Base-by-base conservation (phyloP, 164 flowering plant species). In the Cinnamomum chago region DNA sequence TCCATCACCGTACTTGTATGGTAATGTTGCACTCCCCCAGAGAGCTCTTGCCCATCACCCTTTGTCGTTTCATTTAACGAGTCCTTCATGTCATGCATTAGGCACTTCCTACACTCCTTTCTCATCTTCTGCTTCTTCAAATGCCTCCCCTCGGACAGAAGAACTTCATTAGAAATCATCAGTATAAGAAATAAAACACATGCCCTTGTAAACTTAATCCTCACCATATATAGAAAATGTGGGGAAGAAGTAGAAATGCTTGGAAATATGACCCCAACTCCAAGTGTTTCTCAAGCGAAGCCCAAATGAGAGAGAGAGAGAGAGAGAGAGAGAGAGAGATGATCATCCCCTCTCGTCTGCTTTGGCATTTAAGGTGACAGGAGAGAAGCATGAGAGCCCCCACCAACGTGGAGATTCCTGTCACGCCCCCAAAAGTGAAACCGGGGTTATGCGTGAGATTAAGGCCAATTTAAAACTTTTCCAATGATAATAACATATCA, bases 351-450 rank as follows among this genome's bases (percentile, higher is more conserved):
- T 66, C 68, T 30, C 35, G 27, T 13, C 33, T 30, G 0, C 68
- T 28, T 66, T 0, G 58, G 68, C 17, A 28, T 66, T 66, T 66
- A 66, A 66, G 40, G 68, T 66, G 68, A 24, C 30, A 40, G 27
- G 68, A 66, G 17, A 66, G 50, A 15, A 66, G 68, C 68, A 66
- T 28, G 68, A 66, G 5, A 18, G n/a, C 18, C 68, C 68, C 68
- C 47, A 66, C 68, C 68, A 66, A 2, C 3, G 30, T 3, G 68
- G 68, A 30, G 68, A 30, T 27, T 17, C 35, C n/a, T n/a, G n/a
- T n/a, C n/a, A n/a, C n/a, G n/a, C n/a, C n/a, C n/a, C n/a, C n/a
- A n/a, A n/a, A n/a, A n/a, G n/a, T n/a, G n/a, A n/a, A n/a, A n/a
- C n/a, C n/a, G n/a, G n/a, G n/a, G n/a, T n/a, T n/a, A n/a, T n/a